Percentiles rank a stretch among this genome's conserved stretches.
These are phyloP conservation scores for Cystofilobasidium bisporidii DNA, from an alignment of 768 basidiomycete genomes.

Conservation along the genomic window DNA sequence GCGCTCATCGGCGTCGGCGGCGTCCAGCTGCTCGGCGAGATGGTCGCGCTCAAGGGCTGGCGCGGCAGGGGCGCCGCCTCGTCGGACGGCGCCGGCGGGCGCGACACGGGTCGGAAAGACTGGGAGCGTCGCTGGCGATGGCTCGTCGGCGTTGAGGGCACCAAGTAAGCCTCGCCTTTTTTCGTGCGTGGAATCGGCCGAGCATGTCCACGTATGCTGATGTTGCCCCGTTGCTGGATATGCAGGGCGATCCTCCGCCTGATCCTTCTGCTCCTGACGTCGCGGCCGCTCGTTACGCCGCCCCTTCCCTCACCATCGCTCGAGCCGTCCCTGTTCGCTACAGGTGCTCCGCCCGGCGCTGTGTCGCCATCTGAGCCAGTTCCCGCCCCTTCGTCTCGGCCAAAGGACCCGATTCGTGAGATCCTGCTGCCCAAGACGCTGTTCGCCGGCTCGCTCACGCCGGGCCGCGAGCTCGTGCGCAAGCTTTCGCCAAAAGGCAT, in stretches of 20 bases:
- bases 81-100: background rate
- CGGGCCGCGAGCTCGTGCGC: conserved; percentile 2
- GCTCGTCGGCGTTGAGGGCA: conserved; percentile 22
- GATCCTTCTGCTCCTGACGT: conserved; percentile 21
- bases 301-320: conserved; percentile 10
- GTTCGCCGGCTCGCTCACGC: conserved; percentile 4
- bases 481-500: background rate
- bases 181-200: background rate
- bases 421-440: conserved; percentile 26
- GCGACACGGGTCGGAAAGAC: background rate
- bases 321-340: background rate
- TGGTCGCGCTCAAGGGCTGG: conserved; percentile 17
- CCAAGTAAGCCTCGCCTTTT: conserved; percentile 14
- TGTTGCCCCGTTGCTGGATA: too few relatives aligned
- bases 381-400: background rate
- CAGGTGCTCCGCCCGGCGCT: background rate
- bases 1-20: conserved; percentile 9
- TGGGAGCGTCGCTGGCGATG: conserved; percentile 14
- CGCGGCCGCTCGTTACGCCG: conserved; percentile 16
- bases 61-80: background rate
- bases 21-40: conserved; percentile 24
- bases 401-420: conserved; percentile 21
- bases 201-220: background rate
- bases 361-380: background rate
- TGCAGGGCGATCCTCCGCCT: conserved; percentile 21